These are phyloP conservation scores for Trametes punicea DNA, from an alignment of 768 basidiomycete genomes.

Conservation along the genomic window DNA sequence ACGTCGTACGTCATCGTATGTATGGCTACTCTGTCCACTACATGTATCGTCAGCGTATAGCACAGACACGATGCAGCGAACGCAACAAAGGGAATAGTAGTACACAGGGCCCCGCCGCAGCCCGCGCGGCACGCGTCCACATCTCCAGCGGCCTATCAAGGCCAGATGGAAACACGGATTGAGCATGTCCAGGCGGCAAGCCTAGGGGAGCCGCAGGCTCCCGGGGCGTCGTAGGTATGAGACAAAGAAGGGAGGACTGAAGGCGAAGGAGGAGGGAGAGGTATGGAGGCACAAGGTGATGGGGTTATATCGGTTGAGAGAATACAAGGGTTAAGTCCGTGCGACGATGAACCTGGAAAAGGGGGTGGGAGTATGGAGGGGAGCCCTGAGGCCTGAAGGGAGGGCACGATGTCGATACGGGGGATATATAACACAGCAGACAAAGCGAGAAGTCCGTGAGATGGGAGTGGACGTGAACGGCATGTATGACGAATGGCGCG, in stretches of 20 bases:
- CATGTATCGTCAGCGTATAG: constrained; percentile 5
- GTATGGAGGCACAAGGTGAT: constrained; percentile 4
- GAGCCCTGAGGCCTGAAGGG: background rate
- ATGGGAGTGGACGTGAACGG: constrained; percentile 9
- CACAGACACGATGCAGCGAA: constrained; percentile 2
- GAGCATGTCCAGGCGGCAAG: background rate
- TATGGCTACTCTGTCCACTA: constrained; percentile 13
- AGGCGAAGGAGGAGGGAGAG: background rate
- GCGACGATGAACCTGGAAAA: too few relatives aligned
- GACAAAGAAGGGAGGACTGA: constrained; percentile 11
- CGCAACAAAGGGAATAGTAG: constrained; percentile 18
- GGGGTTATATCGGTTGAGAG: background rate
- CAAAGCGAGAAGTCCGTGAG: constrained; percentile 15
- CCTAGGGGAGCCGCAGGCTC: constrained; percentile 17
- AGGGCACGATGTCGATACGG: constrained; percentile 7
- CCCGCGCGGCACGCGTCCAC: constrained; percentile 2
- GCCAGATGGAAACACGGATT: background rate
- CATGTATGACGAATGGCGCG: constrained; percentile 7
- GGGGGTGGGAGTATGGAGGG: background rate
- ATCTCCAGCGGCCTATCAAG: background rate
- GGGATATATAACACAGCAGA: constrained; percentile 9
- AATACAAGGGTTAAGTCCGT: constrained; percentile 15
- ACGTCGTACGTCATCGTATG: background rate
- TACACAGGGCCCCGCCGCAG: constrained; percentile 15
- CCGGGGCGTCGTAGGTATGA: constrained; percentile 10